Evolutionary conservation across 1,139 yeast genomes (phyloP).

Genomic region (Debaryomyces sp.): DNA sequence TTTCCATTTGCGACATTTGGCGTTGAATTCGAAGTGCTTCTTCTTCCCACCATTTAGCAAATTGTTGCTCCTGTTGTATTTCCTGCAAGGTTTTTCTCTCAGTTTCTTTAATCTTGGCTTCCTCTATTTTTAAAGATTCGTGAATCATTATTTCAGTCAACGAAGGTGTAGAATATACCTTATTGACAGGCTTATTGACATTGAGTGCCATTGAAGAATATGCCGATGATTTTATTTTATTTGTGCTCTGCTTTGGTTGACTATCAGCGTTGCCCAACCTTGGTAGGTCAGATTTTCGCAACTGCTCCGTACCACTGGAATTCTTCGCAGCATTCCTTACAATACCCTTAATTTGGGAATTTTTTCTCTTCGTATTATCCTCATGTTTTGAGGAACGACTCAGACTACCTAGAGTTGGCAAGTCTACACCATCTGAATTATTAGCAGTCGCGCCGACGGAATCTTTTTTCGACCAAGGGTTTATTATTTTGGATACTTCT

Average conservation of each 20-base stretch:
- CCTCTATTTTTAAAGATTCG: constrained; percentile 52
- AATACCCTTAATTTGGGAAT: background rate
- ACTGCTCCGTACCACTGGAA: background rate
- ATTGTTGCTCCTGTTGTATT: constrained; percentile 77
- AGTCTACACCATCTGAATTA: background rate
- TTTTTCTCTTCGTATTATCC: background rate
- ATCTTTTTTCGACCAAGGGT: constrained; percentile 5
- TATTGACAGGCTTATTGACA: constrained; percentile 2
- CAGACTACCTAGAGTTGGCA: constrained; percentile 16
- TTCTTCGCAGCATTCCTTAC: background rate
- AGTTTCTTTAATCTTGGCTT: constrained; percentile 28
- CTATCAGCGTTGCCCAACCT: background rate
- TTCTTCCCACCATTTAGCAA: constrained; percentile 81
- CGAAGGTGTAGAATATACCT: constrained; percentile 21
- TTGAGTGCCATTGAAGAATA: background rate
- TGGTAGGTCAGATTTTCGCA: background rate
- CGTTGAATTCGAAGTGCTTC: constrained; percentile 64
- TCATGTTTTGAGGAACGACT: background rate
- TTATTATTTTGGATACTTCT: background rate
- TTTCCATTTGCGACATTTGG: constrained; percentile 31
- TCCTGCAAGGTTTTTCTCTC: constrained; percentile 58
- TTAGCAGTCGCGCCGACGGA: constrained; percentile 1
- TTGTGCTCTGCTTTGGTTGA: background rate
- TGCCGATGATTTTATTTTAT: background rate
- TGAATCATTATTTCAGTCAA: constrained; percentile 41